phyloP scores from a whole-genome alignment of 495 filamentous ascomycete species.

The Penicillium taxi region DNA sequence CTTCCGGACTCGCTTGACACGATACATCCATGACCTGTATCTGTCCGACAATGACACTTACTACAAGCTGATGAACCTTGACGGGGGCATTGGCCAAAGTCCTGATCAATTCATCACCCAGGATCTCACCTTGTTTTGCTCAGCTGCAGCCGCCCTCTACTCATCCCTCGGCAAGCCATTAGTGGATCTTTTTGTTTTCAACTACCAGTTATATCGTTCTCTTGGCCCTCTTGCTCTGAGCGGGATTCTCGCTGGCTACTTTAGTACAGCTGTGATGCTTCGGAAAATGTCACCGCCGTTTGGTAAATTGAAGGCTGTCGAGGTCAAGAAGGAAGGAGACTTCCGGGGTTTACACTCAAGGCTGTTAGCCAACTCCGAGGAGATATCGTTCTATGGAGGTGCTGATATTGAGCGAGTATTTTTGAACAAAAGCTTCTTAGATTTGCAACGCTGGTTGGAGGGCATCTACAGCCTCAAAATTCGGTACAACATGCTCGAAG shows the following conservation, averaged over 20 bases:
- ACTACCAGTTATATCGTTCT: slow-evolving; percentile 89
- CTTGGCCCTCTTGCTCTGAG: slow-evolving; percentile 82
- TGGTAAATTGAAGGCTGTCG: slow-evolving; percentile 90
- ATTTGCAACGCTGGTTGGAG: slow-evolving; percentile 91
- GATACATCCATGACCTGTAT: slow-evolving; percentile 97
- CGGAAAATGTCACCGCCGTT: slow-evolving; percentile 87
- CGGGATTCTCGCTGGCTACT: slow-evolving; percentile 84
- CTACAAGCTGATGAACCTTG: slow-evolving; percentile 90
- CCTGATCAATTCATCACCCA: slow-evolving; percentile 98
- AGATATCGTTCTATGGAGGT: slow-evolving; percentile 97
- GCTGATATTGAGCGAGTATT: slow-evolving; percentile 87
- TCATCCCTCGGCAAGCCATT: slow-evolving; percentile 94
- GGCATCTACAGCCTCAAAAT: slow-evolving; percentile 93
- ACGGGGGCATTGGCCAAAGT: slow-evolving; percentile 84
- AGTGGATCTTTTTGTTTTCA: slow-evolving; percentile 93
- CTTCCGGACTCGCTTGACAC: slow-evolving; percentile 89
- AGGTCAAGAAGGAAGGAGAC: slow-evolving; percentile 87
- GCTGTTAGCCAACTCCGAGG: slow-evolving; percentile 93
- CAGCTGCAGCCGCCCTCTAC: slow-evolving; percentile 84
- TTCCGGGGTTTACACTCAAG: slow-evolving; percentile 85
- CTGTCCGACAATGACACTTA: slow-evolving; percentile 90
- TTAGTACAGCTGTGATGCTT: slow-evolving; percentile 81
- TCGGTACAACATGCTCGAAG: slow-evolving; percentile 96
- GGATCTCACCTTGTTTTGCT: slow-evolving; percentile 91
- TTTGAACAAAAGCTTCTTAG: slow-evolving; percentile 81